Evolutionary conservation across 2,329 filamentous ascomycete genomes (phyloP).

Genomic region (Nakataea oryzae): DNA sequence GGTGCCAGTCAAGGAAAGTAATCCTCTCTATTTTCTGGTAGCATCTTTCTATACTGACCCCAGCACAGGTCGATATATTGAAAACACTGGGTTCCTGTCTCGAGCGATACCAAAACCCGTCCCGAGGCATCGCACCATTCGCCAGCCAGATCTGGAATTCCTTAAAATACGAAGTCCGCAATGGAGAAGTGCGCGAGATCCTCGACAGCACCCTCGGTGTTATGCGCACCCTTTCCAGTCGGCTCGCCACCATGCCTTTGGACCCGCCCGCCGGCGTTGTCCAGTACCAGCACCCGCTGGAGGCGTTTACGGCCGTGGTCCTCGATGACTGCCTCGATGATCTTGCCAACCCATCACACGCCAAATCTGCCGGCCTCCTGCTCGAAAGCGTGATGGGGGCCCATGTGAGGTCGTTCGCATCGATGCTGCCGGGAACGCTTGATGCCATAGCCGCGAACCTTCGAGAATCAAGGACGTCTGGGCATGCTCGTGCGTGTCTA

Average conservation of each 20-base stretch:
- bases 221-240: conserved; percentile 35
- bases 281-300: conserved; percentile 15
- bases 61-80: conserved; percentile 38
- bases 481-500: conserved; percentile 41
- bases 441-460: conserved; percentile 38
- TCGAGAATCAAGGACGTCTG: conserved; percentile 35
- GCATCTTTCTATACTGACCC: background rate
- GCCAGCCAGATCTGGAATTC: conserved; percentile 43
- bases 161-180: conserved; percentile 53
- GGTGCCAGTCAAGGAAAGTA: conserved; percentile 42
- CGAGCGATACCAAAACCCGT: conserved; percentile 33
- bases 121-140: conserved; percentile 36
- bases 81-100: conserved; percentile 44
- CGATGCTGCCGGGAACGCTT: conserved; percentile 34
- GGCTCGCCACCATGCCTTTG: conserved; percentile 17
- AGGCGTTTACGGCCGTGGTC: conserved; percentile 34
- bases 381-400: conserved; percentile 40
- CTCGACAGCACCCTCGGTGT: conserved; percentile 46
- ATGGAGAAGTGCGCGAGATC: conserved; percentile 47
- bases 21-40: too few relatives aligned
- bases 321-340: conserved; percentile 44
- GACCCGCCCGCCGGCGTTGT: background rate
- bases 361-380: conserved; percentile 39
- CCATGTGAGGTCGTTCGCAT: conserved; percentile 34
- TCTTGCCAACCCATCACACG: conserved; percentile 40